Percentiles rank a stretch among this genome's conserved stretches.
Evolutionary conservation across 345 rosid species (phyloP).

Genomic region (Stellera chamaejasme): DNA sequence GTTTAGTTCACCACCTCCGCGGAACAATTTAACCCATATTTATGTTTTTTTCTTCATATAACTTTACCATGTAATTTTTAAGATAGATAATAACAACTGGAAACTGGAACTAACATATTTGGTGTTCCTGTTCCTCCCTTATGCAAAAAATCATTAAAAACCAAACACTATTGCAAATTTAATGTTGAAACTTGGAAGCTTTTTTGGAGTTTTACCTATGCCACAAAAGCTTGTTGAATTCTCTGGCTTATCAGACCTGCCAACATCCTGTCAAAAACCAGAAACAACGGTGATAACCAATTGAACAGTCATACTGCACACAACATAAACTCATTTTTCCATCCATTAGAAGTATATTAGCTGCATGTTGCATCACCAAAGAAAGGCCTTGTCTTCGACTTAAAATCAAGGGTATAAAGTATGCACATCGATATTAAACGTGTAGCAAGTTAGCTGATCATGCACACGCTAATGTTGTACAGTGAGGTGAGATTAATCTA

Average conservation of each 20-base stretch:
- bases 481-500: background rate
- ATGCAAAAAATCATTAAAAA: background rate
- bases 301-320: background rate
- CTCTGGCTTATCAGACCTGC: conserved; percentile 20
- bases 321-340: background rate
- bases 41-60: background rate
- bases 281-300: background rate
- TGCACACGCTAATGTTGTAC: no score
- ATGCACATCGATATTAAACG: no score
- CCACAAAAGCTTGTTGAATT: conserved; percentile 18
- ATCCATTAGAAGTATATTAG: background rate
- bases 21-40: no score
- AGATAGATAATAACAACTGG: background rate
- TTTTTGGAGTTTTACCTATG: conserved; percentile 10
- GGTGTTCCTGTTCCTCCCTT: background rate
- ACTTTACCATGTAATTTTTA: background rate
- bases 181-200: no score
- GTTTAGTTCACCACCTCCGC: no score
- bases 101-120: background rate
- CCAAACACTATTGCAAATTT: background rate
- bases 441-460: no score
- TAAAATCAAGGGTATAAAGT: no score
- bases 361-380: background rate
- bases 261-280: conserved; percentile 38
- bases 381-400: background rate